Conservation (phyloP, 495 filamentous ascomycete genomes). For the Tuber borchii region DNA sequence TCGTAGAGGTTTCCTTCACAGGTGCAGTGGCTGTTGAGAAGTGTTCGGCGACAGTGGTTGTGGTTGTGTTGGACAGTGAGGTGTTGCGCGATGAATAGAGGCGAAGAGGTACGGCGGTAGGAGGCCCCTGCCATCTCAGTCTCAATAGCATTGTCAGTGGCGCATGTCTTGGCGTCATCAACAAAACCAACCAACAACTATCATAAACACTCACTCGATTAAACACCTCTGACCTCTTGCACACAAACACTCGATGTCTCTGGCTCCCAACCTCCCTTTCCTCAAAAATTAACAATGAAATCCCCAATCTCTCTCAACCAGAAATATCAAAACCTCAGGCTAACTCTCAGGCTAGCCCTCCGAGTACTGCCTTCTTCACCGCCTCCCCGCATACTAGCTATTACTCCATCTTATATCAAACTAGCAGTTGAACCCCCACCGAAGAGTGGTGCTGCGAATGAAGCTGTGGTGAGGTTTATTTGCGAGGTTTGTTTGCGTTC, state of each 20-base stretch:
- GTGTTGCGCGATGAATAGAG: background rate
- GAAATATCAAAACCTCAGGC: background rate
- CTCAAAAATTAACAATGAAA: background rate
- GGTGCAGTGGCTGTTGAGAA: background rate
- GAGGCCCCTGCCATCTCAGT: background rate
- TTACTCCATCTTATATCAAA: slow-evolving; percentile 12
- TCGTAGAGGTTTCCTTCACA: background rate
- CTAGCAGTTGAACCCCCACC: slow-evolving; percentile 17
- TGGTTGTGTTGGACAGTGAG: background rate
- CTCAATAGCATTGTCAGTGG: background rate
- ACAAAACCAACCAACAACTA: background rate
- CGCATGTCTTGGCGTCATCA: background rate
- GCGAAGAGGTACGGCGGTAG: background rate
- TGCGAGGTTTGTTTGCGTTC: slow-evolving; percentile 19
- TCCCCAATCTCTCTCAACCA: background rate
- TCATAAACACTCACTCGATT: background rate
- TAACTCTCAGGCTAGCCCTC: background rate
- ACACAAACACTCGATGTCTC: background rate
- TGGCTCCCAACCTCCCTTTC: background rate
- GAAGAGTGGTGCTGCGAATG: slow-evolving; percentile 24
- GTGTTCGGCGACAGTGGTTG: background rate
- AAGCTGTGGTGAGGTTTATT: slow-evolving; percentile 18
- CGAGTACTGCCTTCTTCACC: background rate
- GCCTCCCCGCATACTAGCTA: slow-evolving; percentile 7
- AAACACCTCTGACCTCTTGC: background rate